These are phyloP conservation scores for Chrysoporthe puriensis DNA, from an alignment of 2,329 filamentous ascomycete genomes.

Conservation along the genomic window DNA sequence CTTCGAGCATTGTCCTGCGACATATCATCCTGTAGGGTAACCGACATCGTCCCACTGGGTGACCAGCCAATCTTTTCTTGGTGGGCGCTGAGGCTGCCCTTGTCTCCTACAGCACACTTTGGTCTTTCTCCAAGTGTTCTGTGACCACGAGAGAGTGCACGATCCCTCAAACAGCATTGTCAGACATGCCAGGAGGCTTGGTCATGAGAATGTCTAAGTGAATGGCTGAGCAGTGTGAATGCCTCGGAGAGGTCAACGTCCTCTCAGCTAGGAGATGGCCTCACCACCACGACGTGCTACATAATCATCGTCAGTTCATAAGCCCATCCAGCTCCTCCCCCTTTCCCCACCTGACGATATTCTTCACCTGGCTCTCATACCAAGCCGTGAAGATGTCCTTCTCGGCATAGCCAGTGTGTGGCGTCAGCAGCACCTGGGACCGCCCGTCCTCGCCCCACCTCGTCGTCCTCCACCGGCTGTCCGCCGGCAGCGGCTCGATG, in stretches of 20 bases:
- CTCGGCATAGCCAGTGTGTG: conserved; percentile 77
- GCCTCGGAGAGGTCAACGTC: too few species aligned
- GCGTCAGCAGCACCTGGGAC: conserved; percentile 65
- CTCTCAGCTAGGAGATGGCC: too few species aligned
- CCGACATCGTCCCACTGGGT: too few species aligned
- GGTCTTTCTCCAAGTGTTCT: background rate
- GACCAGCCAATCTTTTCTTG: too few species aligned
- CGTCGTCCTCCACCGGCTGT: conserved; percentile 69
- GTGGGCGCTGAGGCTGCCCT: too few species aligned
- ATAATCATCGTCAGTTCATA: conserved; percentile 9
- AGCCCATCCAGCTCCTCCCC: conserved; percentile 21
- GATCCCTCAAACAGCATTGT: background rate
- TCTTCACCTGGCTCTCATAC: conserved; percentile 70
- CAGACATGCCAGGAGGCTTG: too few species aligned
- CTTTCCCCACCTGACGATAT: conserved; percentile 57
- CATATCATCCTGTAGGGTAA: too few species aligned
- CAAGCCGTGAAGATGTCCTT: conserved; percentile 65
- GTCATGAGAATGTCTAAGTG: too few species aligned
- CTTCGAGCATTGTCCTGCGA: too few species aligned
- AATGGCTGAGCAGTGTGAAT: too few species aligned
- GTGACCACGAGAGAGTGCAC: background rate
- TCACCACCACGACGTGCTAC: too few species aligned
- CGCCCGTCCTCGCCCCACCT: conserved; percentile 65
- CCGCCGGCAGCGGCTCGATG: conserved; percentile 66
- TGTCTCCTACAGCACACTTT: background rate